Percentiles rank a stretch among this genome's conserved stretches.
These are phyloP conservation scores for Biscutella laevigata DNA, from an alignment of 441 rosid genomes.

Conservation along the genomic window DNA sequence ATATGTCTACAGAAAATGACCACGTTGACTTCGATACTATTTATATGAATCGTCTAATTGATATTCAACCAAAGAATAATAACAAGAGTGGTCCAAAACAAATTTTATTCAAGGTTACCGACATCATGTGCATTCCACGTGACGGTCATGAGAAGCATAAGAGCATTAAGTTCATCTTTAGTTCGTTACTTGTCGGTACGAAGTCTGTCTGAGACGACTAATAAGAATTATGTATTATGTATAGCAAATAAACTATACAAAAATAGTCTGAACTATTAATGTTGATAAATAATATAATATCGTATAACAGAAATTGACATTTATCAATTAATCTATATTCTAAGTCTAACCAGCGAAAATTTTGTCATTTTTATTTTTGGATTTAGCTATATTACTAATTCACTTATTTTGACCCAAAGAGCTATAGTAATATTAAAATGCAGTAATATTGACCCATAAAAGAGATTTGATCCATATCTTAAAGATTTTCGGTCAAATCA, in stretches of 20 bases:
- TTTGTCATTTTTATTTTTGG: too few species aligned
- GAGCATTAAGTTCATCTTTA: conserved; percentile 2
- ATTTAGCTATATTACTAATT: too few species aligned
- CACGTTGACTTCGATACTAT: neutral
- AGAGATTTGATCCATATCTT: too few species aligned
- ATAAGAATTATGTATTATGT: too few species aligned
- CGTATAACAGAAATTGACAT: neutral
- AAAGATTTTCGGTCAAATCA: neutral
- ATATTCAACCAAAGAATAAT: conserved; percentile 13
- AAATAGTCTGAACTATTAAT: neutral
- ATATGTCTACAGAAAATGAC: conserved; percentile 1
- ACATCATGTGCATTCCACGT: conserved; percentile 28
- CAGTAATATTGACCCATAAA: too few species aligned
- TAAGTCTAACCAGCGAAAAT: neutral
- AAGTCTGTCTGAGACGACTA: conserved; percentile 4
- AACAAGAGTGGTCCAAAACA: conserved; percentile 7
- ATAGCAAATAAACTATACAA: conserved; percentile 7
- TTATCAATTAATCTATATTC: too few species aligned
- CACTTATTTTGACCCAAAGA: too few species aligned
- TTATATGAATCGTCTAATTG: conserved; percentile 2
- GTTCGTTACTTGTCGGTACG: conserved; percentile 21
- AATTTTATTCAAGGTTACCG: conserved; percentile 12
- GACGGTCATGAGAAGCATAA: conserved; percentile 30
- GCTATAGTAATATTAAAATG: too few species aligned
- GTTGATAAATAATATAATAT: conserved; percentile 20